Base-by-base conservation (phyloP, 768 basidiomycete species). In the Termitomyces sp. region DNA sequence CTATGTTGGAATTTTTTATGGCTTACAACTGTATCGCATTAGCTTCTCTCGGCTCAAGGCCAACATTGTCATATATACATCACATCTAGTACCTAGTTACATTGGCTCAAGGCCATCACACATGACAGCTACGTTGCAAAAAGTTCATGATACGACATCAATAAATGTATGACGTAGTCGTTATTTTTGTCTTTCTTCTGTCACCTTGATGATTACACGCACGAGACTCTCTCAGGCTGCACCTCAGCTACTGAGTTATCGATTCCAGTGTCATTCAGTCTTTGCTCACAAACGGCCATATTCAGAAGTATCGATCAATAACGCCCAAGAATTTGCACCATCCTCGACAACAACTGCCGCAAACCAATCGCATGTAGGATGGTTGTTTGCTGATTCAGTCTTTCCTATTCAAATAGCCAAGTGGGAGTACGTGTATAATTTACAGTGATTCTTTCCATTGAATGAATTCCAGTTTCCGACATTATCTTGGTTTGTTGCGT, bases 341-440 rank as follows among this genome's bases (percentile, higher is more conserved):
- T 27, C 55, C 34, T 39, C 36, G 7, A 3, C 27, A 41, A 49
- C 36, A 34, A 48, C 46, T 16, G 51, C 48, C 39, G 3, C 53
- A 45, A 50, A 51, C 55, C 47, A 57, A 6, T 27, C 27, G 36
- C 61, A 42, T 44, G 54, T 63, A 57, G 65, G 56, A 42, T 88
- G 85, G 80, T 70, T 93, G 30, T 93, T 85, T 67, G 74, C 92
- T 47, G 88, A 91, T 65, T 88, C 88, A 1, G 81, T 93, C 36
- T 92, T 92, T 69, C 92, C 91, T 0, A 78, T 91, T 34, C 81
- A 83, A 59, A 70, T 91, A 30, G 88, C 81, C 7, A 69, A 76
- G 58, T 88, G 87, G 85, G 91, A 93, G 88, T 91, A 67, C 63
- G 87, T 77, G 54, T 20, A n/a, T 50, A 58, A 5, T 30, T 36